These are phyloP conservation scores for Ilyonectria sp. DNA, from an alignment of 2,329 filamentous ascomycete genomes.

Conservation along the genomic window DNA sequence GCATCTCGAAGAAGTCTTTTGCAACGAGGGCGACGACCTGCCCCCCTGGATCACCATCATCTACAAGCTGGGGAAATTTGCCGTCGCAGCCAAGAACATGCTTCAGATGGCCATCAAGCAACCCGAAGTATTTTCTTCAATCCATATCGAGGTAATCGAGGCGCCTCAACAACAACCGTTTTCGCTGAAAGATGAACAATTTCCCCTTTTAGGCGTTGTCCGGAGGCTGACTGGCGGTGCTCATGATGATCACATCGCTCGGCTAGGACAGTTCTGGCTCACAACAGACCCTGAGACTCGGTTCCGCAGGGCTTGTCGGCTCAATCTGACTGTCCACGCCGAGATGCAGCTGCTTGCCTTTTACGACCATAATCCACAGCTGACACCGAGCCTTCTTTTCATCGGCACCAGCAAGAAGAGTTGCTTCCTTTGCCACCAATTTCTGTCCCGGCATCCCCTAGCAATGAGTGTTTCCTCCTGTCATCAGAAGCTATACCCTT, in stretches of 20 bases:
- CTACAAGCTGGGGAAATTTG: conserved; percentile 50
- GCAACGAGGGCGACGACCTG: neutral
- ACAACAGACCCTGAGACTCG: conserved; percentile 8
- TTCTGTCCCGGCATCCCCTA: conserved; percentile 41
- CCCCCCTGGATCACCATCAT: conserved; percentile 38
- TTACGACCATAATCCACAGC: conserved; percentile 43
- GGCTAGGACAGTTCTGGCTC: neutral
- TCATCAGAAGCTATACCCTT: conserved; percentile 50
- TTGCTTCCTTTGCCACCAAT: conserved; percentile 49
- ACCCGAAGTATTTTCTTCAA: conserved; percentile 41
- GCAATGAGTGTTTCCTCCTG: conserved; percentile 45
- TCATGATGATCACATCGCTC: conserved; percentile 35
- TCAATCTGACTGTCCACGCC: conserved; percentile 48
- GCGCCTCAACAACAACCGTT: conserved; percentile 27
- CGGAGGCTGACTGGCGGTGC: neutral
- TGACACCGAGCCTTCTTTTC: conserved; percentile 39
- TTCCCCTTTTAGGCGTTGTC: conserved; percentile 3
- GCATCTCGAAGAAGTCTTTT: conserved; percentile 35
- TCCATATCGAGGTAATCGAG: conserved; percentile 36
- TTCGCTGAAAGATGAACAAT: conserved; percentile 1
- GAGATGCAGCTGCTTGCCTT: conserved; percentile 51
- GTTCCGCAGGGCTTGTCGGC: conserved; percentile 41
- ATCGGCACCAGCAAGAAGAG: conserved; percentile 52
- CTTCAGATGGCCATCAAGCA: conserved; percentile 47
- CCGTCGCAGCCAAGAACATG: conserved; percentile 46